A percentile compares a stretch with the other conserved stretches of the same genome.
Evolutionary conservation across 2,329 filamentous ascomycete species (phyloP).

Genomic region (Paraphoma chrysanthemicola): DNA sequence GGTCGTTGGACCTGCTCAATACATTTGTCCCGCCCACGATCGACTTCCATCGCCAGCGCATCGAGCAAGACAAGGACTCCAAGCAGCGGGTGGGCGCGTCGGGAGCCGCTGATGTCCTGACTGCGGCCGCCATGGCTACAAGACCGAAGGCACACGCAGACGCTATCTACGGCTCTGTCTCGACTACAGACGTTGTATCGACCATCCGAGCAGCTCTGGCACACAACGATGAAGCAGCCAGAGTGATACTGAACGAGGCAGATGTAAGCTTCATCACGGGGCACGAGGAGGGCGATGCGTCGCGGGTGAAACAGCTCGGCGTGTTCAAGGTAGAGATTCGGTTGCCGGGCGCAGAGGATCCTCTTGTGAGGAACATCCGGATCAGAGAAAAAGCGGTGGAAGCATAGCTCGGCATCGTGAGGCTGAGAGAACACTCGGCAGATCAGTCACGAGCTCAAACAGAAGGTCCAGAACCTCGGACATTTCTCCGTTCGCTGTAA

Average conservation of each 20-base stretch:
- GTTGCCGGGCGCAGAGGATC: slow-evolving; percentile 54
- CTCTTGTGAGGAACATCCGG: slow-evolving; percentile 40
- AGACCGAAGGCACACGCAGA: slow-evolving; percentile 34
- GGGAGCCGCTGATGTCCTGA: slow-evolving; percentile 43
- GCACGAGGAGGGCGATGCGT: slow-evolving; percentile 45
- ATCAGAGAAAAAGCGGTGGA: slow-evolving; percentile 39
- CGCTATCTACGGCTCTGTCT: slow-evolving; percentile 62
- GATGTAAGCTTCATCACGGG: slow-evolving; percentile 58
- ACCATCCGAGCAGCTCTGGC: slow-evolving; percentile 58
- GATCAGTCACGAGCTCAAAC: slow-evolving; percentile 7
- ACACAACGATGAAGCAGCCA: slow-evolving; percentile 59
- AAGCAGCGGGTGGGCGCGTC: slow-evolving; percentile 43
- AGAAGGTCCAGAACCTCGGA: slow-evolving; percentile 16
- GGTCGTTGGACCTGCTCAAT: slow-evolving; percentile 56
- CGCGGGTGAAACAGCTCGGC: slow-evolving; percentile 61
- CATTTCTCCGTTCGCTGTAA: slow-evolving; percentile 29
- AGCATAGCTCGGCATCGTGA: slow-evolving; percentile 13
- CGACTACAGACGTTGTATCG: slow-evolving; percentile 59
- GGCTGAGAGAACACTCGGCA: background rate
- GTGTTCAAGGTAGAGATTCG: slow-evolving; percentile 60
- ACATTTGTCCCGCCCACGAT: slow-evolving; percentile 56
- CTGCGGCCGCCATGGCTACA: slow-evolving; percentile 40
- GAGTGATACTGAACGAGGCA: slow-evolving; percentile 57
- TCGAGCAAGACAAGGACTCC: slow-evolving; percentile 45
- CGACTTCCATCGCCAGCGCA: slow-evolving; percentile 56